These are phyloP conservation scores for Eucalyptus guilfoylei DNA, from an alignment of 345 rosid genomes.

Conservation along the genomic window DNA sequence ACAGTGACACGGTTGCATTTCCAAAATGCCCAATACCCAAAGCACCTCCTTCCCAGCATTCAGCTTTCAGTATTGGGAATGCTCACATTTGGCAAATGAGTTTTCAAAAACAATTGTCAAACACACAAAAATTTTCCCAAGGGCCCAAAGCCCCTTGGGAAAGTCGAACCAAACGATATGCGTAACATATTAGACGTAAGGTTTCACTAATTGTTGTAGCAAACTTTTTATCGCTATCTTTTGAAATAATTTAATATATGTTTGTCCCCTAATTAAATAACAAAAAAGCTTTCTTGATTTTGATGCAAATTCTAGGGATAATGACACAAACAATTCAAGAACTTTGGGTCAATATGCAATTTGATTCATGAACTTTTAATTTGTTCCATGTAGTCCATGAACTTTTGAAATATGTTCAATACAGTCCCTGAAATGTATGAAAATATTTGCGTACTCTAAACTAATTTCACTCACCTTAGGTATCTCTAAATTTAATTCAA, in stretches of 20 bases:
- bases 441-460: not conserved
- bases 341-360: too few species aligned
- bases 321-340: rapidly evolving
- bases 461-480: not conserved
- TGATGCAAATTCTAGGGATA: not conserved
- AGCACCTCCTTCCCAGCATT: too few species aligned
- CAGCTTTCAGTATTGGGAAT: too few species aligned
- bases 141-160: too few species aligned
- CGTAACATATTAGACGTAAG: not conserved
- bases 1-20: too few species aligned
- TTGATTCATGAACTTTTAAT: too few species aligned
- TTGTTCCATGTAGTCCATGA: too few species aligned
- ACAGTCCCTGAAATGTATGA: not conserved
- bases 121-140: too few species aligned
- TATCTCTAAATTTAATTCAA: not conserved
- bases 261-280: not conserved
- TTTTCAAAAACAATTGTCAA: too few species aligned
- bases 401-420: too few species aligned
- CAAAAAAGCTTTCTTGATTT: not conserved
- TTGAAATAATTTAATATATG: not conserved
- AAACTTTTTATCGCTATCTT: not conserved
- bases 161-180: not conserved
- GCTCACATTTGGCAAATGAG: too few species aligned
- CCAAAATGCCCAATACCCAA: too few species aligned
- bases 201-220: not conserved